Evolutionary conservation across 805 yeast genomes (phyloP), one percentile per base, ranked within the genome.

Genomic region (Candida odintsovae): DNA sequence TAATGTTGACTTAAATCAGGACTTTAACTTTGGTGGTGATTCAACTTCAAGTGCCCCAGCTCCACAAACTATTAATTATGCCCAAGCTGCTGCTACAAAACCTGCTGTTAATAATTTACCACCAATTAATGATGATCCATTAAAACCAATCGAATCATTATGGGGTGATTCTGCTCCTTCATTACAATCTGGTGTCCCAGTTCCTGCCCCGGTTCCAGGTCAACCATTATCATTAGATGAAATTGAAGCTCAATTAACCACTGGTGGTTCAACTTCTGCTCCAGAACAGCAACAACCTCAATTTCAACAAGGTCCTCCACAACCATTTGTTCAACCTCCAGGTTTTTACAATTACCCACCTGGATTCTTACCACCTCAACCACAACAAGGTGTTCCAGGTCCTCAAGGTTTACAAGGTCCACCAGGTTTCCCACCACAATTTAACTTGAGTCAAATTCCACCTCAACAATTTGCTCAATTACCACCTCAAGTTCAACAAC

Each of bases 181-280:
- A 18, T 48, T 38, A 11, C 37, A 37, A 6, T 42, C 21, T 13
- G 38, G 22, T 35, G 13, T n/a, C n/a, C n/a, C n/a, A n/a, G 22
- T 15, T 16, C 22, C 38, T 8, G 22, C 23, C 20, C 38, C 39
- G 40, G 58, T 28, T 37, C 50, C 52, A 46, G 29, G 52, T 37
- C 45, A 75, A 55, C 73, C 83, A 20, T 66, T 86, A 55, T 84
- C 96, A 11, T 71, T 88, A 62, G 92, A 86, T 62, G 95, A 90
- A 56, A 77, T 90, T 53, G 96, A 90, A 67, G 88, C 95, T 9
- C 88, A 81, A 45, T 40, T 51, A 43, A 47, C 58, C 25, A 20
- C 41, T 10, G 23, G 36, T 25, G 40, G 40, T 31, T 37, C 47
- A 29, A 51, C 52, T 36, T 51, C 33, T 13, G 40, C 29, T n/a